These are phyloP conservation scores for Phytophthora rubi DNA, from an alignment of 352 stramenopile genomes.

Conservation along the genomic window DNA sequence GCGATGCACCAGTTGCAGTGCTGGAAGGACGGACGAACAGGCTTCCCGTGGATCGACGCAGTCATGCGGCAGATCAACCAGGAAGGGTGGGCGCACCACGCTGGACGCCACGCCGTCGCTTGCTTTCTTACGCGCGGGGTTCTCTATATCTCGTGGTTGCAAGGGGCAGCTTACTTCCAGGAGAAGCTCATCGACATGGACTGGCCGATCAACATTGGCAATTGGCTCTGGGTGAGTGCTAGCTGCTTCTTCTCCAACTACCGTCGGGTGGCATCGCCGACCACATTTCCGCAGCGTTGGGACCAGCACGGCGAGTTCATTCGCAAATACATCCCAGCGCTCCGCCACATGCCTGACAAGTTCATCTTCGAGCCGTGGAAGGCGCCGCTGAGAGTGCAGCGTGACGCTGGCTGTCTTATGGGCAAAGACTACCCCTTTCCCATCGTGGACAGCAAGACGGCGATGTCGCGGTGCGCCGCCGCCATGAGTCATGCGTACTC, in stretches of 20 bases:
- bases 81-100: constrained; percentile 89
- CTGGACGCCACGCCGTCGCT: constrained; percentile 92
- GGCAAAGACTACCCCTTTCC: constrained; percentile 95
- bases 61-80: constrained; percentile 93
- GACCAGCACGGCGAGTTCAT: constrained; percentile 92
- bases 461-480: constrained; percentile 92
- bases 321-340: constrained; percentile 90
- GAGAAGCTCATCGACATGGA: constrained; percentile 95
- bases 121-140: constrained; percentile 97
- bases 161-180: constrained; percentile 91
- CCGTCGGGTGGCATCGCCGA: constrained; percentile 93
- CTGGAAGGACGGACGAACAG: constrained; percentile 95
- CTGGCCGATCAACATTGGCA: constrained; percentile 97
- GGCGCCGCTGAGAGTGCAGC: constrained; percentile 88
- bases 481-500: constrained; percentile 79
- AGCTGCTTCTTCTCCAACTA: constrained; percentile 97
- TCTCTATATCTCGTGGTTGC: constrained; percentile 94
- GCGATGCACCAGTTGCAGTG: constrained; percentile 64
- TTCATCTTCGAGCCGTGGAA: constrained; percentile 99
- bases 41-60: constrained; percentile 98
- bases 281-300: constrained; percentile 93
- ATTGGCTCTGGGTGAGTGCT: constrained; percentile 97
- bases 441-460: constrained; percentile 93
- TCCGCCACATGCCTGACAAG: constrained; percentile 92
- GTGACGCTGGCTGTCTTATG: constrained; percentile 84